Evolutionary conservation across 2,329 filamentous ascomycete genomes (phyloP).

Genomic region (Talaromyces sp.): DNA sequence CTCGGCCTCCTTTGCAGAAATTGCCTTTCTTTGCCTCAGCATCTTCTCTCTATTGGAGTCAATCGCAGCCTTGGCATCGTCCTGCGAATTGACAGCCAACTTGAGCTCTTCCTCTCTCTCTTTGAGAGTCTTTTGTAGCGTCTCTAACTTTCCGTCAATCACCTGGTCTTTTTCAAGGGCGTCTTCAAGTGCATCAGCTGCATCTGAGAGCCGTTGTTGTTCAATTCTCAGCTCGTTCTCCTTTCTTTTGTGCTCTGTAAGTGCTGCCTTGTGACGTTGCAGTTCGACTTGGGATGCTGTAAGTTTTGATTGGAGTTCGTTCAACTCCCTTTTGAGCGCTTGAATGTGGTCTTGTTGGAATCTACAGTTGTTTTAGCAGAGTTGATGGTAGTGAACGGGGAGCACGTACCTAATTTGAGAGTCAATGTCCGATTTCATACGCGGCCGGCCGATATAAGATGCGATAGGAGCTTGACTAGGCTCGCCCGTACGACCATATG

Average conservation of each 20-base stretch:
- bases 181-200: slow-evolving; percentile 64
- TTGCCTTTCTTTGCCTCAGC: slow-evolving; percentile 27
- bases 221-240: slow-evolving; percentile 52
- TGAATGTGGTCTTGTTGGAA: slow-evolving; percentile 48
- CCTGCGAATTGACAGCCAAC: slow-evolving; percentile 44
- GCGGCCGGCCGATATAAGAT: slow-evolving; percentile 53
- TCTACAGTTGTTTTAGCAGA: slow-evolving; percentile 24
- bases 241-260: slow-evolving; percentile 50
- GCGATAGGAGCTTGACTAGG: slow-evolving; percentile 53
- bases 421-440: slow-evolving; percentile 77
- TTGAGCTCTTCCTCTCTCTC: slow-evolving; percentile 52
- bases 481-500: slow-evolving; percentile 48
- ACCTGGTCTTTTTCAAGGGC: slow-evolving; percentile 57
- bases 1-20: slow-evolving; percentile 32
- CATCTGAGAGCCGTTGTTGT: slow-evolving; percentile 60
- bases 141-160: slow-evolving; percentile 63
- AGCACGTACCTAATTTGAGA: slow-evolving; percentile 57
- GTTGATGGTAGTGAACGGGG: neutral
- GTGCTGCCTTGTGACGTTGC: slow-evolving; percentile 49
- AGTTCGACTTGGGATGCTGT: slow-evolving; percentile 49
- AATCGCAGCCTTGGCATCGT: slow-evolving; percentile 49
- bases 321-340: slow-evolving; percentile 56
- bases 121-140: slow-evolving; percentile 57
- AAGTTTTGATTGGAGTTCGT: slow-evolving; percentile 50
- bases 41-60: slow-evolving; percentile 42